Conservation (phyloP, 139 green algal species). For the Picochlorum costavermella region DNA sequence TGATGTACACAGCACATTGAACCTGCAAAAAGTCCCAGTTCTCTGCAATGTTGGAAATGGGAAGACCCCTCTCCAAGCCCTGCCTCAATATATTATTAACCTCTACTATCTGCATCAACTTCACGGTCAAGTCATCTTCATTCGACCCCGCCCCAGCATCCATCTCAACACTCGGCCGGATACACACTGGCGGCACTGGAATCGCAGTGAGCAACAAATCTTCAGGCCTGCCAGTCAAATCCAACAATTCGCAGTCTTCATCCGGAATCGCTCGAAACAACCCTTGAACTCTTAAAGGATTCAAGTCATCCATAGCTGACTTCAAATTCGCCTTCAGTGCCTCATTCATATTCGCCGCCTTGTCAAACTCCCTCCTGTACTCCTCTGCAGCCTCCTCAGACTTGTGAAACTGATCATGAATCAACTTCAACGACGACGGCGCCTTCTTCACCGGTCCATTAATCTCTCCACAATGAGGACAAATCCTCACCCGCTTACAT, state of each 20-base stretch:
- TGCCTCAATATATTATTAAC: slow-evolving; percentile 69
- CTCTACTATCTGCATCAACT: slow-evolving; percentile 92
- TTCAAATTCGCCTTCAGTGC: slow-evolving; percentile 38
- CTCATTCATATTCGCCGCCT: slow-evolving; percentile 58
- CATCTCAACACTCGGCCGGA: slow-evolving; percentile 95
- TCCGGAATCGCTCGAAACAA: slow-evolving; percentile 76
- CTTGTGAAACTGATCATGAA: slow-evolving; percentile 88
- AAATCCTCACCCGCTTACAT: slow-evolving; percentile 79
- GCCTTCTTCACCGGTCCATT: slow-evolving; percentile 85
- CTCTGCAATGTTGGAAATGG: slow-evolving; percentile 9
- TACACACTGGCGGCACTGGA: slow-evolving; percentile 90
- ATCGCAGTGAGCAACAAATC: slow-evolving; percentile 77
- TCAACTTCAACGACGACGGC: slow-evolving; percentile 61
- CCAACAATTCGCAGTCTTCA: slow-evolving; percentile 47
- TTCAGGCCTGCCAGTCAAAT: slow-evolving; percentile 66
- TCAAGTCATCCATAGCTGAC: slow-evolving; percentile 82
- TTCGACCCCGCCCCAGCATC: slow-evolving; percentile 80
- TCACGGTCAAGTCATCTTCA: slow-evolving; percentile 98
- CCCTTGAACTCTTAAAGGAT: slow-evolving; percentile 70
- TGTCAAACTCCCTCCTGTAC: slow-evolving; percentile 43
- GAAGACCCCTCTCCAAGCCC: slow-evolving; percentile 44
- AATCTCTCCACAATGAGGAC: slow-evolving; percentile 64
- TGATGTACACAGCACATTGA: slow-evolving; percentile 70
- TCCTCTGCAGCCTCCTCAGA: slow-evolving; percentile 25
- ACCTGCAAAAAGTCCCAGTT: slow-evolving; percentile 92